A percentile compares a stretch with the other conserved stretches of the same genome.
Evolutionary conservation across 2,329 filamentous ascomycete genomes (phyloP).

Genomic region (Aspergillus oerlinghausenensis): DNA sequence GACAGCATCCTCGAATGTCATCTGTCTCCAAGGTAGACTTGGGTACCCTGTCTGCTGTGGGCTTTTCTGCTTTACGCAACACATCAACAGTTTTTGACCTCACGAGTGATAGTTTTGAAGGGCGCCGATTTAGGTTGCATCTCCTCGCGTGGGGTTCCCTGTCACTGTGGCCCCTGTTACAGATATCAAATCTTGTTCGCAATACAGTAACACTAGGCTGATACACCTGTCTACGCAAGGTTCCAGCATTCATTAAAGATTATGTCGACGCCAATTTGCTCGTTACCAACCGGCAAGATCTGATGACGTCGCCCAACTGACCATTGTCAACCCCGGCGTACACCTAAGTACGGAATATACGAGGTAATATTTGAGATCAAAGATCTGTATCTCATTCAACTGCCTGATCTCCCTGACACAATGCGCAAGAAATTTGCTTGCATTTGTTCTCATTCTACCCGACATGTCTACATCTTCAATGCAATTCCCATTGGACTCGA

Average conservation of each 20-base stretch:
- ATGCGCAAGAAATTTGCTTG: slow-evolving; percentile 11
- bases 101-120: background rate
- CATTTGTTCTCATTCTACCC: slow-evolving; percentile 12
- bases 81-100: background rate
- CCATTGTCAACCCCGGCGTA: background rate
- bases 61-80: background rate
- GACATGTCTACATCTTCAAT: slow-evolving; percentile 11
- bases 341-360: background rate
- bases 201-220: background rate
- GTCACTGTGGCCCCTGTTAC: background rate
- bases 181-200: background rate
- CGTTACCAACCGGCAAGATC: slow-evolving; percentile 6
- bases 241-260: background rate
- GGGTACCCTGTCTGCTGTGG: background rate
- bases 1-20: background rate
- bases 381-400: slow-evolving; percentile 3
- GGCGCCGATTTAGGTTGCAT: background rate
- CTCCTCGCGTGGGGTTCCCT: background rate
- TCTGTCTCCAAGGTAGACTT: background rate
- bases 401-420: slow-evolving; percentile 1
- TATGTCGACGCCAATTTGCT: no score
- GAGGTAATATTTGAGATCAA: slow-evolving; percentile 2
- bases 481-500: slow-evolving; percentile 14
- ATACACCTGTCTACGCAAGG: background rate
- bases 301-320: slow-evolving; percentile 17